Evolutionary conservation across 257 asterid genomes (phyloP).

Genomic region (Osmanthus fragrans): DNA sequence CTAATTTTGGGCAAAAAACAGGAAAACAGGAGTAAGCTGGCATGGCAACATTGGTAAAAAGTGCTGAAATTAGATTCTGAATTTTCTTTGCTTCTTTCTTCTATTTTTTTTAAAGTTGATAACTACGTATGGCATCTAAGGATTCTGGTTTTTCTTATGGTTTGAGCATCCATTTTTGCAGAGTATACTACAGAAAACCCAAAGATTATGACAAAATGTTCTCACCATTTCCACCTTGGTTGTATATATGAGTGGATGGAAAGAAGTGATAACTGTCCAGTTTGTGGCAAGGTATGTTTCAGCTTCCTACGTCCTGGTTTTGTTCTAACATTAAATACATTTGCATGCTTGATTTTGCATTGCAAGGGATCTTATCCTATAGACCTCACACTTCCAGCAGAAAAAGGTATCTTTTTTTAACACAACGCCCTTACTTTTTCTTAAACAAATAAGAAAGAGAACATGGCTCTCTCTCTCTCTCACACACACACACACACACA

Average conservation of each 20-base stretch:
- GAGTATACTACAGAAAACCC: conserved; percentile 21
- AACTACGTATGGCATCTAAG: neutral
- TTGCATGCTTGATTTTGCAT: neutral
- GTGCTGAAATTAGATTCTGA: neutral
- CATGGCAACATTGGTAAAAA: neutral
- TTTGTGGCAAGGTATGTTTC: conserved; percentile 22
- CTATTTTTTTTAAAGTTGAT: neutral
- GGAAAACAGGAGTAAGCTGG: neutral
- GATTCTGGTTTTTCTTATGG: neutral
- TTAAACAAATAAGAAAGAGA: neutral
- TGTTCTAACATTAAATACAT: neutral
- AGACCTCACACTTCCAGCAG: neutral
- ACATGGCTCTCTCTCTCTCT: neutral
- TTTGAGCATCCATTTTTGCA: neutral
- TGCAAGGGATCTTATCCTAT: neutral
- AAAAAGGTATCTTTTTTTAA: neutral
- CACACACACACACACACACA: too few relatives aligned
- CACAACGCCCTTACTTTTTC: neutral
- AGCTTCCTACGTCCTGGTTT: neutral
- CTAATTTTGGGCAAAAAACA: neutral
- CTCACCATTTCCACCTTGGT: conserved; percentile 26
- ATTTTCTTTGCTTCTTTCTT: neutral
- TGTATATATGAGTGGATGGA: conserved; percentile 28
- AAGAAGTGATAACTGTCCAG: conserved; percentile 24
- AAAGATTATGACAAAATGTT: conserved; percentile 21